A percentile compares a stretch with the other conserved stretches of the same genome.
These are phyloP conservation scores for Cyanodermella asteris DNA, from an alignment of 2,329 filamentous ascomycete species.

Conservation along the genomic window DNA sequence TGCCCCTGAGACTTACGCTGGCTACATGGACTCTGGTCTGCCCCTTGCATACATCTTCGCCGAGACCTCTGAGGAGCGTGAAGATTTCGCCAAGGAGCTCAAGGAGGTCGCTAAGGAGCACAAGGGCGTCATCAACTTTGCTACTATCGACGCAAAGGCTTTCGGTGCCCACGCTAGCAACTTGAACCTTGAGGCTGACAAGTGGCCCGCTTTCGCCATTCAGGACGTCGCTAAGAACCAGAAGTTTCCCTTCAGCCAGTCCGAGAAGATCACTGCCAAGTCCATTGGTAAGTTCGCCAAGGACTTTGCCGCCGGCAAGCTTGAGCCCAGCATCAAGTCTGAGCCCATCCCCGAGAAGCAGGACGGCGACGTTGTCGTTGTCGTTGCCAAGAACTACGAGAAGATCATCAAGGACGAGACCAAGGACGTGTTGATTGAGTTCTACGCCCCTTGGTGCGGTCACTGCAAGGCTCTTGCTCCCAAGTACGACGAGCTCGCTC, in stretches of 20 bases:
- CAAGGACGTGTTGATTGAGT: slow-evolving; percentile 95
- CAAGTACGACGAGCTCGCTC: slow-evolving; percentile 43
- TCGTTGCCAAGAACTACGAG: slow-evolving; percentile 89
- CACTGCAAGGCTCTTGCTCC: slow-evolving; percentile 49
- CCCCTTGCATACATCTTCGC: slow-evolving; percentile 96
- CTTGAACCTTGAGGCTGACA: slow-evolving; percentile 87
- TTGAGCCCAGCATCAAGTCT: slow-evolving; percentile 94
- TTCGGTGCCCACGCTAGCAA: slow-evolving; percentile 92
- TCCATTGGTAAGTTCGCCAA: slow-evolving; percentile 65
- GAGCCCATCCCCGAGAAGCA: slow-evolving; percentile 89
- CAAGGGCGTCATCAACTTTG: slow-evolving; percentile 92
- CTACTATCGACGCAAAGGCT: slow-evolving; percentile 82
- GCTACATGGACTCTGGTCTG: slow-evolving; percentile 82
- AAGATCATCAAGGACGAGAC: slow-evolving; percentile 75
- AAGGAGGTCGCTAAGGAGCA: slow-evolving; percentile 77
- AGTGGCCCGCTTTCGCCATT: slow-evolving; percentile 95
- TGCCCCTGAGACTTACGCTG: slow-evolving; percentile 85
- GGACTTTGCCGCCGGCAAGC: slow-evolving; percentile 64
- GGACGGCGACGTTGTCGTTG: slow-evolving; percentile 65
- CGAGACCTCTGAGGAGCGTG: slow-evolving; percentile 75
- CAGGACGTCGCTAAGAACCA: slow-evolving; percentile 88
- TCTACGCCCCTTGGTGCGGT: slow-evolving; percentile 76
- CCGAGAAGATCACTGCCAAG: slow-evolving; percentile 52
- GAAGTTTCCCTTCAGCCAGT: slow-evolving; percentile 87
- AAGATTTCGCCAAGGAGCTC: slow-evolving; percentile 50